A percentile compares a stretch with the other conserved stretches of the same genome.
phyloP scores from a whole-genome alignment of 805 yeast species.

The Candida ipomoeae region DNA sequence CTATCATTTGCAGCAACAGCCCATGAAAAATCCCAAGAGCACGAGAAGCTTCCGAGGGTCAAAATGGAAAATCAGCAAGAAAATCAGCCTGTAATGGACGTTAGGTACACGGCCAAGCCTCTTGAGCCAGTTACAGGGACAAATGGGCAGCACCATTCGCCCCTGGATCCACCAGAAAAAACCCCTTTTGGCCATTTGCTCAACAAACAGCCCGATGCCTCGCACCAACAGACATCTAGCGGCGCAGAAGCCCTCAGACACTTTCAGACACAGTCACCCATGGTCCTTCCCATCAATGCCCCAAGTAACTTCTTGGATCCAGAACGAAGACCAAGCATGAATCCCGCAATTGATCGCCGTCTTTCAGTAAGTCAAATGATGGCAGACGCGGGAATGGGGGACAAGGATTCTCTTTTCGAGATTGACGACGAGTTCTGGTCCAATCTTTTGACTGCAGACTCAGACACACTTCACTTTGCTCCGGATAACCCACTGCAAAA shows the following conservation, averaged over 20 bases:
- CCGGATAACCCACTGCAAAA: conserved; percentile 15
- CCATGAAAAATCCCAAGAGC: conserved; percentile 10
- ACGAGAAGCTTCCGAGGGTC: neutral
- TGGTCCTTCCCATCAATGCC: neutral
- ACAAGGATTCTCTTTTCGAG: conserved; percentile 43
- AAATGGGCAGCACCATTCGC: neutral
- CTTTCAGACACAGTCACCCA: neutral
- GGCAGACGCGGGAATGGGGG: conserved; percentile 4
- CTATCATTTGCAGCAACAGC: conserved; percentile 18
- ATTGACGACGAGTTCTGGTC: conserved; percentile 72
- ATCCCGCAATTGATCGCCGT: neutral
- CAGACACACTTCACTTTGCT: conserved; percentile 33
- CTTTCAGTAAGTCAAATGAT: neutral
- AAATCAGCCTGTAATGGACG: neutral
- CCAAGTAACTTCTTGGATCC: neutral
- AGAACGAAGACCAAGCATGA: neutral
- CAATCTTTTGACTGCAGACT: conserved; percentile 41
- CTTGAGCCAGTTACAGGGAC: neutral
- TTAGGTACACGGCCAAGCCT: neutral
- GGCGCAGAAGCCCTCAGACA: neutral
- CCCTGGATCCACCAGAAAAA: neutral
- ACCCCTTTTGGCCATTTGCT: neutral
- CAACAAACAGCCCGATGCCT: neutral
- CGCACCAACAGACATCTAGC: neutral
- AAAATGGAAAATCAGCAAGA: neutral